These are phyloP conservation scores for Lactarius tabidus DNA, from an alignment of 768 basidiomycete species.

Conservation along the genomic window DNA sequence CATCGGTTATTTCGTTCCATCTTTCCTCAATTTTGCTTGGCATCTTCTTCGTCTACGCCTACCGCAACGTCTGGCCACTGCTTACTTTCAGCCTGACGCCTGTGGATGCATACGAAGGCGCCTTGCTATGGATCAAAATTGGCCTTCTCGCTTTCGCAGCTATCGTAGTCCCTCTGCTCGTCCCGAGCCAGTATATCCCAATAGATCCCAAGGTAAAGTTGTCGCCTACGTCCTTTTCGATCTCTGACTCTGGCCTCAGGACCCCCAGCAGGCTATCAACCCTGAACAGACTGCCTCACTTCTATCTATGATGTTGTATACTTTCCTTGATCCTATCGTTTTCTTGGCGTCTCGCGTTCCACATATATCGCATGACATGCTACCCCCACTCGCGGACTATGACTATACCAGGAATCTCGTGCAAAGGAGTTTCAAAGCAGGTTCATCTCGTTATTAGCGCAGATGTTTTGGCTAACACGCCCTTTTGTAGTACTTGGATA, in stretches of 20 bases:
- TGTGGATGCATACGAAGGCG: conserved; percentile 45
- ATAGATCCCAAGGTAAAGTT: conserved; percentile 47
- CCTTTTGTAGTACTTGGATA: conserved; percentile 29
- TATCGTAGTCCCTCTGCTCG: conserved; percentile 48
- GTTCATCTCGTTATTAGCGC: conserved; percentile 4
- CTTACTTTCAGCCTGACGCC: conserved; percentile 48
- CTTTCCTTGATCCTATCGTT: conserved; percentile 52
- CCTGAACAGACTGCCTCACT: conserved; percentile 34
- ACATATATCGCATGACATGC: conserved; percentile 40
- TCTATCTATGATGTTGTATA: conserved; percentile 39
- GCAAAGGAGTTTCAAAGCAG: conserved; percentile 33
- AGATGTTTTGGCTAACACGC: neutral
- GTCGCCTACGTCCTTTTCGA: neutral
- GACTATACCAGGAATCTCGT: conserved; percentile 36
- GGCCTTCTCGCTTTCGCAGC: conserved; percentile 43
- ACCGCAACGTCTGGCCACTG: conserved; percentile 57
- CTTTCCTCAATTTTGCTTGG: conserved; percentile 45
- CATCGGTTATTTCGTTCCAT: conserved; percentile 37
- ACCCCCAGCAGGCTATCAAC: conserved; percentile 28
- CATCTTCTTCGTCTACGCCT: conserved; percentile 46
- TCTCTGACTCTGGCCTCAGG: conserved; percentile 15
- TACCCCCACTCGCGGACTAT: conserved; percentile 47
- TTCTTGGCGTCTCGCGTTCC: conserved; percentile 39
- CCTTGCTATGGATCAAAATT: conserved; percentile 52
- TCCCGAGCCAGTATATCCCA: conserved; percentile 55